A percentile compares a stretch with the other conserved stretches of the same genome.
Conservation (phyloP, 2,329 filamentous ascomycete genomes). For the Trichoderma lentiforme region DNA sequence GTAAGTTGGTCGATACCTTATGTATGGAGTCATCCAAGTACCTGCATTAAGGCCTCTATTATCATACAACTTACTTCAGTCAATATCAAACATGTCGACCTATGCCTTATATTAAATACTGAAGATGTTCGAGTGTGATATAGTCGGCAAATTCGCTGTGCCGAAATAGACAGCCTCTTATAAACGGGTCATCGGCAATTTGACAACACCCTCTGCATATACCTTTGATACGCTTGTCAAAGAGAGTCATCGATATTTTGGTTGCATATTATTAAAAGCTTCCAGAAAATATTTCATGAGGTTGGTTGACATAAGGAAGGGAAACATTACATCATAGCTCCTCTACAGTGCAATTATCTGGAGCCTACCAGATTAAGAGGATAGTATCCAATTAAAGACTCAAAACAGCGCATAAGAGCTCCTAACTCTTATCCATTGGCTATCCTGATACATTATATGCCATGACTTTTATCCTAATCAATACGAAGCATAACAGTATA, state of each 20-base stretch:
- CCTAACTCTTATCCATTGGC: neutral
- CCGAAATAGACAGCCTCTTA: neutral
- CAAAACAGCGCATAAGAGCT: neutral
- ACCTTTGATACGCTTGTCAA: neutral
- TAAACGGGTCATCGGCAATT: too few species aligned
- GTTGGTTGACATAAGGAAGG: rapidly evolving
- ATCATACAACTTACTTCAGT: too few species aligned
- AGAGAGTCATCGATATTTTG: neutral
- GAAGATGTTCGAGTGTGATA: neutral
- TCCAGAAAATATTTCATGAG: neutral
- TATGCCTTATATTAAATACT: too few species aligned
- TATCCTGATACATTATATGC: neutral
- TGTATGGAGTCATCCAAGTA: neutral
- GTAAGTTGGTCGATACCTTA: neutral
- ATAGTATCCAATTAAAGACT: neutral
- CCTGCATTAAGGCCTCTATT: neutral
- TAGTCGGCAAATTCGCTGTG: rapidly evolving
- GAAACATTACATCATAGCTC: neutral
- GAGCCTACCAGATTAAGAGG: neutral
- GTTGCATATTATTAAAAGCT: neutral
- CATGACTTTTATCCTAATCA: neutral
- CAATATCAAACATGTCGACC: too few species aligned
- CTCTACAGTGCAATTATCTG: neutral
- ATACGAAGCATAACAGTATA: neutral
- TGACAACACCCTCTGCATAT: neutral